Evolutionary conservation across 371 early-diverging fungal species (phyloP).

Genomic region (Apophysomyces trapeziformis): DNA sequence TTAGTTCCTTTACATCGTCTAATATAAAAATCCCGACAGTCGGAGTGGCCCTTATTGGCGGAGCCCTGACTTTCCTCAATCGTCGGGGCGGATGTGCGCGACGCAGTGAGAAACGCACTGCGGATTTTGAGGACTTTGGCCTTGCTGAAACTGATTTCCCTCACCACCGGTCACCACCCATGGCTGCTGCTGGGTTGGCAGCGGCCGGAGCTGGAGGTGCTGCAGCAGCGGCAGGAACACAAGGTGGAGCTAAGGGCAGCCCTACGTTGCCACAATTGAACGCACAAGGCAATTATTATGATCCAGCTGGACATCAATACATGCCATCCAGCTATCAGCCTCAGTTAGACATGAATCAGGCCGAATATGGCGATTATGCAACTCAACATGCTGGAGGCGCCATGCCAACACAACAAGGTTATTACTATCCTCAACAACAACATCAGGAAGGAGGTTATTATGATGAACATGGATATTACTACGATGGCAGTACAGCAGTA

Average conservation of each 20-base stretch:
- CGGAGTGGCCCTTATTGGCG: conserved; percentile 48
- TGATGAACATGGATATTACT: conserved; percentile 37
- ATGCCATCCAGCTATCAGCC: conserved; percentile 24
- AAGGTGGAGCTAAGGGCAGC: conserved; percentile 16
- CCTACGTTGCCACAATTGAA: conserved; percentile 49
- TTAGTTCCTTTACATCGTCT: background rate
- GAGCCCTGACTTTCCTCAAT: conserved; percentile 40
- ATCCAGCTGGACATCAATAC: conserved; percentile 20
- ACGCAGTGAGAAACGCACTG: conserved; percentile 24
- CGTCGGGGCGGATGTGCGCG: conserved; percentile 41
- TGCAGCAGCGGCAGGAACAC: conserved; percentile 14
- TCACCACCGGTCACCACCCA: conserved; percentile 35
- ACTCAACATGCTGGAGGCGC: conserved; percentile 18
- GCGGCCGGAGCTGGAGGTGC: conserved; percentile 19
- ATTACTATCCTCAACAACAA: conserved; percentile 35
- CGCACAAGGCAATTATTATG: conserved; percentile 48
- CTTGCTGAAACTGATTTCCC: conserved; percentile 47
- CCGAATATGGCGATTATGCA: conserved; percentile 23
- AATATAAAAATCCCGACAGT: conserved; percentile 25
- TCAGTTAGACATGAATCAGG: conserved; percentile 14
- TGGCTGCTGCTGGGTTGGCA: conserved; percentile 17
- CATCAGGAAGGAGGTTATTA: conserved; percentile 31
- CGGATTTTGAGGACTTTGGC: conserved; percentile 52
- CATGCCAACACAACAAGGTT: conserved; percentile 20
- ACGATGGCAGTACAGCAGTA: conserved; percentile 28